Evolutionary conservation across 2,329 filamentous ascomycete species (phyloP), one percentile per base, ranked within the genome.

Genomic region (Xylaria arbuscula): DNA sequence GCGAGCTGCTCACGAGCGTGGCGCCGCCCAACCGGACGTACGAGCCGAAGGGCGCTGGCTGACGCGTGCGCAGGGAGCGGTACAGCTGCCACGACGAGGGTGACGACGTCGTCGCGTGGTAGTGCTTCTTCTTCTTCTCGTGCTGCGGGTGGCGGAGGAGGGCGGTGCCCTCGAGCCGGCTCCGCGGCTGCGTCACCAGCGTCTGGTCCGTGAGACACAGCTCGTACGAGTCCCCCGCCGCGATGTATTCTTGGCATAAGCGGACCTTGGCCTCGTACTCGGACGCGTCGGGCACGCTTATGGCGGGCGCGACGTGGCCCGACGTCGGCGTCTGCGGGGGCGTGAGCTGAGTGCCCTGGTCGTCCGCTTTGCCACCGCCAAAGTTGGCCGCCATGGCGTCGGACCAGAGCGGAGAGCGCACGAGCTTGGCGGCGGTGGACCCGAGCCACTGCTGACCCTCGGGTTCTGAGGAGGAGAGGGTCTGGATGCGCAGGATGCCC

Each of bases 1-100:
- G 95, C 3, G 93, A 97, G 75, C 91, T 92, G 79, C 92, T 92
- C 53, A 97, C 84, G 36, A 98, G 85, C 1, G 93, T 94, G 3
- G 88, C 87, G 38, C 82, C 80, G 2, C 88, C 88, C 17, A 98
- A 86, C 11, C 88, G 89, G 65, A 97, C 83, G 77, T 92, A 97
- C 0, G 93, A 94, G 28, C 92, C 92, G 80, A 97, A 97, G 0
- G 93, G 92, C 0, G 93, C 93, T 0, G 93, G 92, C 68, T 97
- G 96, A 54, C 88, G 86, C 3, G 83, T 81, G 40, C 92, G 88
- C 1, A 97, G 86, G 1, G 87, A 84, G 53, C 87, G 87, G 82
- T 94, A 97, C 34, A 97, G 83, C 5, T 86, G 80, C 92, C 93
- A 97, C 0, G 89, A 85, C 58, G 80, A 77, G 68, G 70, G 83